Evolutionary conservation across 108 stramenopile species (phyloP), one percentile per base, ranked within the genome.

Genomic region (Pseudonitzschia multiseries): DNA sequence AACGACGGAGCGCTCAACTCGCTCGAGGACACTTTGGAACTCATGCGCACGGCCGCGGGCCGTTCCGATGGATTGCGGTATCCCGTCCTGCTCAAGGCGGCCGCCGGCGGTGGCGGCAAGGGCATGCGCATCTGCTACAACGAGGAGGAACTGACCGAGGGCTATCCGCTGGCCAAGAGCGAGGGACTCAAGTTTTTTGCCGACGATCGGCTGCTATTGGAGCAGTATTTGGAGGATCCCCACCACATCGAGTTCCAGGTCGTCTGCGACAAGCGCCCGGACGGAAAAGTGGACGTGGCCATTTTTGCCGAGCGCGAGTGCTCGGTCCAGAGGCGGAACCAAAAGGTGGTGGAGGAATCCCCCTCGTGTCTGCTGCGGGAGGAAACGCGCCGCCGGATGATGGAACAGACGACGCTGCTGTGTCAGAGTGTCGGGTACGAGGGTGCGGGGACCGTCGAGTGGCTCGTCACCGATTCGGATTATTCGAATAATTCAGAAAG

Each of bases 231-330:
- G 80, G 84, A 79, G 46, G 77, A 84, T 65, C 96, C 97, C 29
- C 89, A 96, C 29, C 98, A 99, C 81, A 83, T 99, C 44, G 98
- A 99, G 77, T 92, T 99, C 6, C 98, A 99, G 83, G 90, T 99
- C 21, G 74, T 98, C 29, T 81, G 80, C 75, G 12, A 10, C 46
- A 48, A 48, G 46, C 17, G 17, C 1, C 14, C 9, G 9, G 46
- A 36, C 6, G 29, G n/a, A 0, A 31, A 62, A 69, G 18, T 48
- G 8, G 46, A 62, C 40, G 61, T 62, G 15, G 95, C 97, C 9
- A 93, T 98, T 71, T 48, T 90, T 99, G 32, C 87, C 75, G 98
- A 98, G 78, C 81, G 98, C 15, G 98, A 99, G 81, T 99, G 98
- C 84, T 91, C 89, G 41, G 87, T 98, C n/a, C 98, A 99, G 81